These are phyloP conservation scores for Malus hybrid DNA, from an alignment of 331 rosid species.

Conservation along the genomic window DNA sequence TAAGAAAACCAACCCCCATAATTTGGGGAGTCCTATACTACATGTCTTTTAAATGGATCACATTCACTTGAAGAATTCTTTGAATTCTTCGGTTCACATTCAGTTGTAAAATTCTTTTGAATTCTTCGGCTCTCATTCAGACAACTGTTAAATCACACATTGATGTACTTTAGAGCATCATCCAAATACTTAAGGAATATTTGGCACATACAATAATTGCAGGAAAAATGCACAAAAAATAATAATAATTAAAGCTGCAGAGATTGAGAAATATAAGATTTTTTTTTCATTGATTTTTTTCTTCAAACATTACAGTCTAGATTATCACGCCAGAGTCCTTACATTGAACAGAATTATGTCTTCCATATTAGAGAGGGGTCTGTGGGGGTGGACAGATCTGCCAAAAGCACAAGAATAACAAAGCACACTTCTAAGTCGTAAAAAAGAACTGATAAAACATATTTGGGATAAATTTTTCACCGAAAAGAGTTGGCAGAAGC, in stretches of 20 bases:
- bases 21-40: neutral
- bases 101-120: too few species aligned
- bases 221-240: neutral
- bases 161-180: too few species aligned
- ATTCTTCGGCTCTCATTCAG: accelerated
- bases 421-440: slow-evolving; percentile 2
- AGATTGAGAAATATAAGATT: neutral
- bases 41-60: too few species aligned
- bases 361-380: slow-evolving; percentile 12
- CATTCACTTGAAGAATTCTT: too few species aligned
- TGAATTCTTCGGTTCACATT: too few species aligned
- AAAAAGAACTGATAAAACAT: neutral
- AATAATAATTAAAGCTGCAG: neutral
- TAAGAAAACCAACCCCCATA: neutral
- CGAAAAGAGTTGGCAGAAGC: slow-evolving; percentile 23
- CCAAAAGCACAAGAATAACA: slow-evolving; percentile 12
- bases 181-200: neutral
- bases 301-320: too few species aligned
- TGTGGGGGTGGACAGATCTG: slow-evolving; percentile 1
- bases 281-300: too few species aligned
- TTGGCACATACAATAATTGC: neutral
- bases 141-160: neutral
- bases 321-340: neutral
- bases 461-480: neutral
- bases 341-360: slow-evolving; percentile 4